Conservation (phyloP, 73 alveolate species). For the Paramecium pentaurelia region DNA sequence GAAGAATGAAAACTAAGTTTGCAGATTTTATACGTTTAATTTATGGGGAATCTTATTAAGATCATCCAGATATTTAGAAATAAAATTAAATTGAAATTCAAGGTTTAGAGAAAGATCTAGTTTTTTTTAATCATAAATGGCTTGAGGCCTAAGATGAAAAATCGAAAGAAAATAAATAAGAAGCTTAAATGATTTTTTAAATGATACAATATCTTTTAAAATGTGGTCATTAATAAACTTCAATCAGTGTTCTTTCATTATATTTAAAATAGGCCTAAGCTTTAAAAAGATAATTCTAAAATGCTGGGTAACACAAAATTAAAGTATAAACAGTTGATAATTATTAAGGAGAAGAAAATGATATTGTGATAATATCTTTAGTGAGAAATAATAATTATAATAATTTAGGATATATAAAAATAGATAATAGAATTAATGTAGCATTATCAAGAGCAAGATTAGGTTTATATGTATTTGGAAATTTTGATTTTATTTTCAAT, state of each 20-base stretch:
- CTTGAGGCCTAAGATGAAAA: conserved; percentile 66
- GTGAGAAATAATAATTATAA: conserved; percentile 75
- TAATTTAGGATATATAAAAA: conserved; percentile 78
- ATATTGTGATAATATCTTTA: conserved; percentile 76
- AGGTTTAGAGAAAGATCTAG: conserved; percentile 71
- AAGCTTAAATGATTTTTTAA: conserved; percentile 71
- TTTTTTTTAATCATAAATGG: conserved; percentile 74
- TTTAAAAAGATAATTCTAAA: conserved; percentile 49
- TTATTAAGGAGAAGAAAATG: conserved; percentile 94
- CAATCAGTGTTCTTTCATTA: conserved; percentile 78
- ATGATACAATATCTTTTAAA: conserved; percentile 70
- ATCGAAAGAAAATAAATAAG: conserved; percentile 77
- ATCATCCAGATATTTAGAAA: conserved; percentile 54
- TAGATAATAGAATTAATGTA: conserved; percentile 83
- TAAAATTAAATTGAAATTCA: conserved; percentile 55
- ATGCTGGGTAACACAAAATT: background rate
- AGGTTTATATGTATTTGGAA: conserved; percentile 88
- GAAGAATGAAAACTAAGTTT: conserved; percentile 87
- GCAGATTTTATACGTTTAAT: conserved; percentile 79
- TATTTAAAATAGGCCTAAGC: conserved; percentile 75
- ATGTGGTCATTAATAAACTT: conserved; percentile 62
- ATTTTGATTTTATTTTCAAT: conserved; percentile 71
- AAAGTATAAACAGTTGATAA: conserved; percentile 86
- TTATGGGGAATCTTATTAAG: conserved; percentile 67
- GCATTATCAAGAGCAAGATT: conserved; percentile 88